Conservation (phyloP, 2,329 filamentous ascomycete species). For the Sclerotiophoma versabilis region DNA sequence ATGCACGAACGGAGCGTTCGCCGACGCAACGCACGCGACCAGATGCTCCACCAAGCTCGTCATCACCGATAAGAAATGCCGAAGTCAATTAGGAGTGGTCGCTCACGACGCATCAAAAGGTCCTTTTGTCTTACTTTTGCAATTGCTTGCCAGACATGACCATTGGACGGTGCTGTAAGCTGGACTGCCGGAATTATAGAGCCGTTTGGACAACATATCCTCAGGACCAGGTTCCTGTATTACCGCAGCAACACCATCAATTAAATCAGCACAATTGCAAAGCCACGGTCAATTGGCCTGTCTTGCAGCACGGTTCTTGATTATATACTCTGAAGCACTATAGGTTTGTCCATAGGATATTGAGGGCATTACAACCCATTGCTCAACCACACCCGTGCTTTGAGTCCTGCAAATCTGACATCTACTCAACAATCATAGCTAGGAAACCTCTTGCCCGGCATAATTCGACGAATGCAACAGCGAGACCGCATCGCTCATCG, state of each 20-base stretch:
- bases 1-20: constrained; percentile 9
- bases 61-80: constrained; percentile 8
- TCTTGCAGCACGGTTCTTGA: background rate
- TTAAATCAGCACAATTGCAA: background rate
- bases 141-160: no score
- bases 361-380: no score
- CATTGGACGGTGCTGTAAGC: background rate
- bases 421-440: background rate
- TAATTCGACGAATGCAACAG: background rate
- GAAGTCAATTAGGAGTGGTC: background rate
- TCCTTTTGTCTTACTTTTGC: background rate
- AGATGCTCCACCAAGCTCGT: constrained; percentile 9
- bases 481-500: background rate
- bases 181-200: background rate
- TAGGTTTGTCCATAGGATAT: background rate
- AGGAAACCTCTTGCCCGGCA: background rate
- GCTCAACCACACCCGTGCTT: background rate
- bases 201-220: background rate
- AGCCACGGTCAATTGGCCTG: no score
- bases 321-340: background rate
- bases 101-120: background rate
- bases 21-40: constrained; percentile 13
- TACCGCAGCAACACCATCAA: background rate
- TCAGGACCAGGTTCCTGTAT: no score
- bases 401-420: no score